A percentile compares a stretch with the other conserved stretches of the same genome.
These are phyloP conservation scores for Laguncularia racemosa DNA, from an alignment of 345 rosid genomes.

Conservation along the genomic window DNA sequence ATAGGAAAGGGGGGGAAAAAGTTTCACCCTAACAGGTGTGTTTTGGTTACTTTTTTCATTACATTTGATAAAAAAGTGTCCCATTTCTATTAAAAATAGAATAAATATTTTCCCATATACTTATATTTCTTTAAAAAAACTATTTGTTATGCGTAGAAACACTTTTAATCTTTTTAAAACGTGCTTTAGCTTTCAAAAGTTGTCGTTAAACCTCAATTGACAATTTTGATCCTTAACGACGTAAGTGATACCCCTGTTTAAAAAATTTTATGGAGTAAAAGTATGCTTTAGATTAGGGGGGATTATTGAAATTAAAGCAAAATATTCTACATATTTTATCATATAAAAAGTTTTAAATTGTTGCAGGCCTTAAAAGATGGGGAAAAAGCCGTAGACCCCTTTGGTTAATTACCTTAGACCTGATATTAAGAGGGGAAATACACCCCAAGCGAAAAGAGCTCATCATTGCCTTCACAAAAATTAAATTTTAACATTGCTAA, in stretches of 20 bases:
- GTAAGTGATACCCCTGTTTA: too few species aligned
- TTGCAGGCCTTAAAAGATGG: constrained; percentile 12
- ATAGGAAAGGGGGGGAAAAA: constrained; percentile 10
- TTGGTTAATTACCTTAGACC: constrained; percentile 18
- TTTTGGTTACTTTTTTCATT: not conserved
- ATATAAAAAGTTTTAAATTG: not conserved
- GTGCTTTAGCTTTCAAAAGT: too few species aligned
- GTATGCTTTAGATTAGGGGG: too few species aligned
- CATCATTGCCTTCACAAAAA: constrained; percentile 16
- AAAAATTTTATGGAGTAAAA: too few species aligned
- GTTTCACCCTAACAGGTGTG: constrained; percentile 5
- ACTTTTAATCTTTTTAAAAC: too few species aligned
- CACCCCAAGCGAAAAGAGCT: constrained; percentile 17
- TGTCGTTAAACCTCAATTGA: too few species aligned
- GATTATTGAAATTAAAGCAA: not conserved
- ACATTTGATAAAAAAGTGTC: not conserved
- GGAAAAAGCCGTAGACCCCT: constrained; percentile 19
- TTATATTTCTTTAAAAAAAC: too few species aligned
- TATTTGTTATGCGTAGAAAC: too few species aligned
- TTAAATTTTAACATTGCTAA: too few species aligned
- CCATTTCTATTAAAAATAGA: not conserved
- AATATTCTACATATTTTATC: too few species aligned
- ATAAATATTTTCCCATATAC: too few species aligned
- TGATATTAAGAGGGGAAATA: constrained; percentile 15
- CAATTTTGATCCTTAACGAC: too few species aligned